phyloP scores from a whole-genome alignment of 2,329 filamentous ascomycete genomes.

The Cladosporium velox region DNA sequence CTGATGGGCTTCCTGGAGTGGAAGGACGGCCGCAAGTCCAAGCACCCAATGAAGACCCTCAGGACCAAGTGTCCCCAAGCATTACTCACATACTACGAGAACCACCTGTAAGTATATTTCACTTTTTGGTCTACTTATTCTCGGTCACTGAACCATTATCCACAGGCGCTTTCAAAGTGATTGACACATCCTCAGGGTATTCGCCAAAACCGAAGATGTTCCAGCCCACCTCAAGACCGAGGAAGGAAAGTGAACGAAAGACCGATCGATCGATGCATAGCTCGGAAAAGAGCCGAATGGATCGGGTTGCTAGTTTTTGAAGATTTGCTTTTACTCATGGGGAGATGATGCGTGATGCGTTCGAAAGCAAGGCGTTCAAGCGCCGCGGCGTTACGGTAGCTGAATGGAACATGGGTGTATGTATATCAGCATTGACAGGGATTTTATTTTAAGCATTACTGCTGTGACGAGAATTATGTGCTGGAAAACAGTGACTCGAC shows the following conservation, averaged over 20 bases:
- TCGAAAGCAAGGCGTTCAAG: conserved; percentile 1
- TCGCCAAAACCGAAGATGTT: conserved; percentile 10
- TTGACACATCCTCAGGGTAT: conserved; percentile 2
- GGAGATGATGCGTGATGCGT: conserved; percentile 8
- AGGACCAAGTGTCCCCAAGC: conserved; percentile 79
- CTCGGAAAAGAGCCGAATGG: not conserved
- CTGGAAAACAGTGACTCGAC: not conserved
- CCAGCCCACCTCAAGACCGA: not conserved
- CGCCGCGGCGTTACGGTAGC: conserved; percentile 3
- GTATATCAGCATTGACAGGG: conserved; percentile 5
- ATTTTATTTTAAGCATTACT: not conserved
- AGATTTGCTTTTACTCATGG: not conserved
- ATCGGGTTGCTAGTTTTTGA: not conserved
- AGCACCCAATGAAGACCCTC: conserved; percentile 67
- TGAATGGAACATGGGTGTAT: not conserved
- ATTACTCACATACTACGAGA: conserved; percentile 42
- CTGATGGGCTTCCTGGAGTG: conserved; percentile 71
- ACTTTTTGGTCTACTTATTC: not conserved
- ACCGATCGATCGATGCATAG: not conserved
- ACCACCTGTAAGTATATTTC: conserved; percentile 39
- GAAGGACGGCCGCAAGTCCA: conserved; percentile 69
- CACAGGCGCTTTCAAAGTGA: conserved; percentile 8
- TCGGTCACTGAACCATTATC: not conserved
- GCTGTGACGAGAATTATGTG: too few species aligned
- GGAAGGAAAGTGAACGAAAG: not conserved